phyloP scores from a whole-genome alignment of 1,139 yeast genomes.

The Blastobotrys indianensis region DNA sequence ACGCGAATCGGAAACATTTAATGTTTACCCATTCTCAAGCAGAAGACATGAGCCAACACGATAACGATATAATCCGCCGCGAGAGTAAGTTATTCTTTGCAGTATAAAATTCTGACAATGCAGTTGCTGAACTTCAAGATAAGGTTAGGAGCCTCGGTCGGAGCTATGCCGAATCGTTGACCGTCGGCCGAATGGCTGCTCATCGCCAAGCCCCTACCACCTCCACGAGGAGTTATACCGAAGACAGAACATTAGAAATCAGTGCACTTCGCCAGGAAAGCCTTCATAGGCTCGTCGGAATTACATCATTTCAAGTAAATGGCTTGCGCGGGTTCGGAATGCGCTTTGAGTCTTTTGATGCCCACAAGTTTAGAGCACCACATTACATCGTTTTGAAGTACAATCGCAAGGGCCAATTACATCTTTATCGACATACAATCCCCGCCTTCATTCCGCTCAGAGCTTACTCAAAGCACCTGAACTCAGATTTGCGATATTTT shows the following conservation, averaged over 20 bases:
- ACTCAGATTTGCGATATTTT: slow-evolving; percentile 16
- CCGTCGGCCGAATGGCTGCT: too few species aligned
- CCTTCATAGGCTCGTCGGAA: slow-evolving; percentile 23
- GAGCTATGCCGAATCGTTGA: too few species aligned
- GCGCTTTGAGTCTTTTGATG: slow-evolving; percentile 21
- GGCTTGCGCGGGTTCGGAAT: slow-evolving; percentile 22
- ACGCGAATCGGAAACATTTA: too few species aligned
- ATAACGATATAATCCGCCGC: too few species aligned
- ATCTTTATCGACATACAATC: slow-evolving; percentile 22
- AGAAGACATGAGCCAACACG: too few species aligned
- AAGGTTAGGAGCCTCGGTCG: too few species aligned
- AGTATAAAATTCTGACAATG: too few species aligned
- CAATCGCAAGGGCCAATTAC: slow-evolving; percentile 12
- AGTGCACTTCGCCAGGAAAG: slow-evolving; percentile 19
- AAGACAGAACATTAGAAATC: not conserved
- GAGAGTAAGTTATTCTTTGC: too few species aligned
- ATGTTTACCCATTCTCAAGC: too few species aligned
- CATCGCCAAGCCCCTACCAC: too few species aligned
- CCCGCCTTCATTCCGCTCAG: slow-evolving; percentile 22
- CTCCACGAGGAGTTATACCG: too few species aligned
- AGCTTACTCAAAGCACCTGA: slow-evolving; percentile 16
- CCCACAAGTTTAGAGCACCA: slow-evolving; percentile 19
- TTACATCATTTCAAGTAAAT: slow-evolving; percentile 22
- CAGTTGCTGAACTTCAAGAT: too few species aligned
- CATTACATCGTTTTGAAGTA: slow-evolving; percentile 21